Evolutionary conservation across 2,329 filamentous ascomycete genomes (phyloP).

Genomic region (Aspergillus sp.): DNA sequence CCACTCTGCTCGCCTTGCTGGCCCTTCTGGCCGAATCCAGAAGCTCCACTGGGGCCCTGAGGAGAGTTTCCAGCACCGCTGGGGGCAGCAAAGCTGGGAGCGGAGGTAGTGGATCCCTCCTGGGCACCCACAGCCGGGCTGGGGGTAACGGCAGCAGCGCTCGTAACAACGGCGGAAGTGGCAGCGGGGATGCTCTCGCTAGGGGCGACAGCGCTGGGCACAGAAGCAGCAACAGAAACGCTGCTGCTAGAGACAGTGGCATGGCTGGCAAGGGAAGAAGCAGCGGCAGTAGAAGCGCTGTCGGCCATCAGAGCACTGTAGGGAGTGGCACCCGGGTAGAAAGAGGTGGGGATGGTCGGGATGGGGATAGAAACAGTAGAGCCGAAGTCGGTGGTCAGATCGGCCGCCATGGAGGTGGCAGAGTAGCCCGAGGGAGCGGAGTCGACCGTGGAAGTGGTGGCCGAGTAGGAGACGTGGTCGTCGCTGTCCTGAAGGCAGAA

Average conservation of each 20-base stretch:
- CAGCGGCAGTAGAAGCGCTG: slow-evolving; percentile 1
- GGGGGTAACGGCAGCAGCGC: not conserved
- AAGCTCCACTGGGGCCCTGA: not conserved
- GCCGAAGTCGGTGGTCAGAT: slow-evolving; percentile 29
- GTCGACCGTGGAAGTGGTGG: slow-evolving; percentile 24
- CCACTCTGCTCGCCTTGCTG: not conserved
- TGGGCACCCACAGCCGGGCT: not conserved
- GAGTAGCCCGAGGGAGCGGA: slow-evolving; percentile 31
- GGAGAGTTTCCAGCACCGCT: not conserved
- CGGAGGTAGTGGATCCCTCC: not conserved
- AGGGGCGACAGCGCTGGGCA: not conserved
- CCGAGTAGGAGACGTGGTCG: slow-evolving; percentile 21
- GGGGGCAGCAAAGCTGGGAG: not conserved
- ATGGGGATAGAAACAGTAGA: slow-evolving; percentile 28
- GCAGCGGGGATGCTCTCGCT: not conserved
- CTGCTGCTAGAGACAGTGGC: not conserved
- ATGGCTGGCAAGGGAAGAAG: not conserved
- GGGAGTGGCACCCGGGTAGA: slow-evolving; percentile 36
- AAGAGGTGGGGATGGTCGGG: slow-evolving; percentile 26
- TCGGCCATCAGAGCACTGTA: slow-evolving; percentile 27
- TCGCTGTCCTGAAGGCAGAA: slow-evolving; percentile 46
- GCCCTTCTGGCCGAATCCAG: not conserved
- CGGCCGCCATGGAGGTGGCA: slow-evolving; percentile 30
- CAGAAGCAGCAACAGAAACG: not conserved
- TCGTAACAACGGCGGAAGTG: not conserved